Evolutionary conservation across 345 rosid species (phyloP).

Genomic region (Hibiscus syriacus): DNA sequence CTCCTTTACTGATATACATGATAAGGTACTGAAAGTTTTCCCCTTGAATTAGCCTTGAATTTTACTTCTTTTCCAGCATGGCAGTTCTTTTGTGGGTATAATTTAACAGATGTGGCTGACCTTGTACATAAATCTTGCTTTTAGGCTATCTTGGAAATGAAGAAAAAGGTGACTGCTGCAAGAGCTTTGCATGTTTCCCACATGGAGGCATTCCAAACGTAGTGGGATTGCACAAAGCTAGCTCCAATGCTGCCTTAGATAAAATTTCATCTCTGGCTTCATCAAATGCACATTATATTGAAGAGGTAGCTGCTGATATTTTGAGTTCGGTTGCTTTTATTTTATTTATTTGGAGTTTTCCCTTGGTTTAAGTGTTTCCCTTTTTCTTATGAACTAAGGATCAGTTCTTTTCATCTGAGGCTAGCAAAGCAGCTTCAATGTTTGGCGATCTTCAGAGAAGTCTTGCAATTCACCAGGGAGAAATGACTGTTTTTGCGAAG

Average conservation of each 20-base stretch:
- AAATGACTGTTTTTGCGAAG: slow-evolving; percentile 72
- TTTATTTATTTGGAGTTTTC: background rate
- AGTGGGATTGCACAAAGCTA: slow-evolving; percentile 80
- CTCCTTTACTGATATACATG: slow-evolving; percentile 51
- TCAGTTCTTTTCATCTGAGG: slow-evolving; percentile 65
- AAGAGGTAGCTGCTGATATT: slow-evolving; percentile 40
- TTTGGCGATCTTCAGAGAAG: slow-evolving; percentile 68
- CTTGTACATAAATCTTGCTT: slow-evolving; percentile 7
- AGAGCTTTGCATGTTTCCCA: slow-evolving; percentile 64
- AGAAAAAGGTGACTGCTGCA: slow-evolving; percentile 55
- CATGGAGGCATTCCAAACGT: slow-evolving; percentile 82
- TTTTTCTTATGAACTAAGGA: slow-evolving; percentile 2
- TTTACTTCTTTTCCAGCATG: background rate
- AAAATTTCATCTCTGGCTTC: slow-evolving; percentile 57
- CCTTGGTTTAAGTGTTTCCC: background rate
- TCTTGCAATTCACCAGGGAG: slow-evolving; percentile 70
- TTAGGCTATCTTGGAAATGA: slow-evolving; percentile 60
- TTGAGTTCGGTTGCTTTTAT: background rate
- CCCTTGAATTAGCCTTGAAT: background rate
- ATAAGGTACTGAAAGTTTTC: slow-evolving; percentile 40
- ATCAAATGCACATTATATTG: slow-evolving; percentile 47
- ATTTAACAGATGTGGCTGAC: background rate
- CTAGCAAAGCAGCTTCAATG: slow-evolving; percentile 42
- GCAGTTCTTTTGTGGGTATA: background rate
- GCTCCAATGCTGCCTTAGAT: slow-evolving; percentile 64